A percentile compares a stretch with the other conserved stretches of the same genome.
These are phyloP conservation scores for Plasmodium blacklocki DNA, from an alignment of 169 alveolate genomes.

Conservation along the genomic window DNA sequence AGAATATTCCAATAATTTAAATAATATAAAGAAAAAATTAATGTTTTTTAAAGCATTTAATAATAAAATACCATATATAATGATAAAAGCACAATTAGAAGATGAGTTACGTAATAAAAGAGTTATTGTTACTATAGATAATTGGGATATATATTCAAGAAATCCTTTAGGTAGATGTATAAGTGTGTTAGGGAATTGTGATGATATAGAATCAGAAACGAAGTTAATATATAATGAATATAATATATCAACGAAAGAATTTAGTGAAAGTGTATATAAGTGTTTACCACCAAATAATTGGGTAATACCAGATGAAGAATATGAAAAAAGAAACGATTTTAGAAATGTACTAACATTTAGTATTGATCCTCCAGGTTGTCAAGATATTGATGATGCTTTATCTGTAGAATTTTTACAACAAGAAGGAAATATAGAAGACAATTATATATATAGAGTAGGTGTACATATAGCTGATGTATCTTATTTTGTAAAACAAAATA, in stretches of 20 bases:
- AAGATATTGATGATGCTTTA: constrained; percentile 99
- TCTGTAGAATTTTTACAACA: constrained; percentile 86
- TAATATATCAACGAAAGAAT: constrained; percentile 87
- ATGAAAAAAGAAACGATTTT: constrained; percentile 85
- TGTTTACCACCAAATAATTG: constrained; percentile 95
- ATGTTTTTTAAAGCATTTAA: constrained; percentile 94
- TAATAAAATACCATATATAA: constrained; percentile 91
- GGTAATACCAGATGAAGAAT: constrained; percentile 90
- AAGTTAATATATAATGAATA: constrained; percentile 87
- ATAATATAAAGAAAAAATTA: constrained; percentile 77
- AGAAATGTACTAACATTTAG: constrained; percentile 92
- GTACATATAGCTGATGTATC: constrained; percentile 99
- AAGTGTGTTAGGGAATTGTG: constrained; percentile 92
- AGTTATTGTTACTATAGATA: constrained; percentile 91
- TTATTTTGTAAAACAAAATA: constrained; percentile 96
- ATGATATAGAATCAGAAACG: constrained; percentile 91
- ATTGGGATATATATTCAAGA: constrained; percentile 89
- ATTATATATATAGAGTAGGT: constrained; percentile 91
- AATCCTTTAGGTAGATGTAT: constrained; percentile 95
- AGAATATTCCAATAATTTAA: constrained; percentile 80
- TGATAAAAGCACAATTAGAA: constrained; percentile 87
- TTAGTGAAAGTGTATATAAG: constrained; percentile 91
- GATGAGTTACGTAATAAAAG: constrained; percentile 90
- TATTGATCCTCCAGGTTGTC: constrained; percentile 99
- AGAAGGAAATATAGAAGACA: not conserved